A percentile compares a stretch with the other conserved stretches of the same genome.
Conservation (phyloP, 257 asterid genomes). For the Lithospermum erythrorhizon region DNA sequence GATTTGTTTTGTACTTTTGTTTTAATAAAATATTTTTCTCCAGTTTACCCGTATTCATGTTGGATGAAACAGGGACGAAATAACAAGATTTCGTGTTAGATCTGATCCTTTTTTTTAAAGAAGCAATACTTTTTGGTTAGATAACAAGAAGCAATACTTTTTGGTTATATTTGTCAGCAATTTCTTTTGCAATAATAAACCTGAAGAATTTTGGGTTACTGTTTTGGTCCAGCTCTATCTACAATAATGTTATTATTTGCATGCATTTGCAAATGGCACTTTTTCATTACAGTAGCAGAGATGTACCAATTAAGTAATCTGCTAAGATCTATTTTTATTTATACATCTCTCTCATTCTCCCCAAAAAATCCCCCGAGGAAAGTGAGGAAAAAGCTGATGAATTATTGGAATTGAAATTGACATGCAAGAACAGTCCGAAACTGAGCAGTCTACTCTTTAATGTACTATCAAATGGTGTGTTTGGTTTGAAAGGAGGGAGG, state of each 20-base stretch:
- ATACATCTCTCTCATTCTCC: not conserved
- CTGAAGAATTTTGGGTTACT: not conserved
- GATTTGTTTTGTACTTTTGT: not conserved
- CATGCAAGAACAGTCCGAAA: too few species aligned
- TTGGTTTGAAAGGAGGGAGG: too few species aligned
- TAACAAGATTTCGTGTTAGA: conserved; percentile 15
- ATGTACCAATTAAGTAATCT: conserved; percentile 8
- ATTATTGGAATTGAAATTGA: too few species aligned
- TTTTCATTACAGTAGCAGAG: conserved; percentile 11
- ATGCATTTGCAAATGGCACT: conserved; percentile 20
- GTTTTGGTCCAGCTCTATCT: too few species aligned
- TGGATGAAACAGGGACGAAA: conserved; percentile 15
- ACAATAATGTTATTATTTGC: not conserved
- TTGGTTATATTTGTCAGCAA: not conserved
- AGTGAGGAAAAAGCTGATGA: not conserved
- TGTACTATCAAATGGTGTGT: too few species aligned
- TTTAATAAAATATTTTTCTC: conserved; percentile 14
- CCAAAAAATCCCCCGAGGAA: not conserved
- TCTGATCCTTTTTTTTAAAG: conserved; percentile 4
- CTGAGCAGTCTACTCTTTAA: too few species aligned
- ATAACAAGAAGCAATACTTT: not conserved
- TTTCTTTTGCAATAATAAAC: not conserved
- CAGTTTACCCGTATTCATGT: conserved; percentile 24
- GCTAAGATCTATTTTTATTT: not conserved
- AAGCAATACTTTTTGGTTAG: not conserved